phyloP scores from a whole-genome alignment of 352 stramenopile genomes.

The Globisporangium sylvaticum region DNA sequence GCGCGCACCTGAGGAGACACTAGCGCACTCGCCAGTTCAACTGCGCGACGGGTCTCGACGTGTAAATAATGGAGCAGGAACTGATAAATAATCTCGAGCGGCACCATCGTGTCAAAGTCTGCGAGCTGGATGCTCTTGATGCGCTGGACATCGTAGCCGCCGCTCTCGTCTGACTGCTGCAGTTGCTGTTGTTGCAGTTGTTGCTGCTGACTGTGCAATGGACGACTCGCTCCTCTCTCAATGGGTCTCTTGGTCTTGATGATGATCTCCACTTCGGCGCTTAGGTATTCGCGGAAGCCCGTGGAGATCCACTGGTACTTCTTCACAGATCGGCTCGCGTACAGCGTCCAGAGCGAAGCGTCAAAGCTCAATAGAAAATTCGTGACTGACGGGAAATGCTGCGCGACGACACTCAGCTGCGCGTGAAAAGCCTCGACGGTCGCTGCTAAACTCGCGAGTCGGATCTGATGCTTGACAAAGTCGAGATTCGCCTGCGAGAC shows the following conservation, averaged over 20 bases:
- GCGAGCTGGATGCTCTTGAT: conserved; percentile 13
- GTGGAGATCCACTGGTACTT: conserved; percentile 60
- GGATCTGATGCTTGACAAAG: conserved; percentile 44
- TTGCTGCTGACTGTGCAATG: not conserved
- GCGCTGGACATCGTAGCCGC: conserved; percentile 7
- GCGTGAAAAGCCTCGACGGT: conserved; percentile 5
- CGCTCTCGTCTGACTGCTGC: not conserved
- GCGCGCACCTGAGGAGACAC: not conserved
- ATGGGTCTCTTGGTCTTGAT: conserved; percentile 42
- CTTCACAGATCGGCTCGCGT: conserved; percentile 55
- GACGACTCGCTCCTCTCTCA: conserved; percentile 14
- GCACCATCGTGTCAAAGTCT: conserved; percentile 23
- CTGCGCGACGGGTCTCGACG: conserved; percentile 17
- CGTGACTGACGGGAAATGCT: conserved; percentile 26
- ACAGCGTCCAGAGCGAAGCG: conserved; percentile 61
- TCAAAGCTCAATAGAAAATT: conserved; percentile 58
- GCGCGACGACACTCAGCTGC: conserved; percentile 2
- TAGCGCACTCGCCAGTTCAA: not conserved
- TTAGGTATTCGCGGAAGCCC: conserved; percentile 28
- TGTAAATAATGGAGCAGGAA: conserved; percentile 60
- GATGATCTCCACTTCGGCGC: conserved; percentile 42
- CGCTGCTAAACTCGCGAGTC: conserved; percentile 50
- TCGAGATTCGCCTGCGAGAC: conserved; percentile 56
- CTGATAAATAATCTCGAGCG: conserved; percentile 77
- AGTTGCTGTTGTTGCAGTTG: not conserved